These are phyloP conservation scores for Magnolia kwangsiensis DNA, from an alignment of 164 flowering plant species.

Conservation along the genomic window DNA sequence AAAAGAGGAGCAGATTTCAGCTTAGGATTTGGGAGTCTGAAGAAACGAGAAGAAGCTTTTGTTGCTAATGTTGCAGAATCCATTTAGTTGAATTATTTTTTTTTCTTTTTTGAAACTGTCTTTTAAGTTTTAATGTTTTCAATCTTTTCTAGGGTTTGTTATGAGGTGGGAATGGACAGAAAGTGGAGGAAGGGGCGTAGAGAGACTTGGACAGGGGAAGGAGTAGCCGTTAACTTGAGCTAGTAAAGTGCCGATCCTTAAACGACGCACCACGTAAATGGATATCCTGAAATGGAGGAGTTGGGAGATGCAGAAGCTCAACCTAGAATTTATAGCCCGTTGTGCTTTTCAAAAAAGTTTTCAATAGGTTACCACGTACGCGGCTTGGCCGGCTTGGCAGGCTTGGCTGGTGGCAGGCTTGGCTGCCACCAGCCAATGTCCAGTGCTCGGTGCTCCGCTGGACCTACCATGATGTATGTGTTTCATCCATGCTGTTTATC, in stretches of 20 bases:
- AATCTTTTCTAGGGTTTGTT: neutral
- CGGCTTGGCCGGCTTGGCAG: too few relatives aligned
- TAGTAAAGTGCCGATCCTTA: conserved; percentile 4
- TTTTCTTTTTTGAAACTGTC: neutral
- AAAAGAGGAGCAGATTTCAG: conserved; percentile 2
- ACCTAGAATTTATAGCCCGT: too few relatives aligned
- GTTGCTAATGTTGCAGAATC: conserved; percentile 31
- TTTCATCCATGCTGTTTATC: too few relatives aligned
- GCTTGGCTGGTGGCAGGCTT: too few relatives aligned
- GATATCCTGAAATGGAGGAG: neutral
- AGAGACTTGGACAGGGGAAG: neutral
- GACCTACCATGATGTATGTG: too few relatives aligned
- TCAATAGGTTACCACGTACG: too few relatives aligned
- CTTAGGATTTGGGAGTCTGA: conserved; percentile 18
- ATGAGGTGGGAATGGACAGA: neutral
- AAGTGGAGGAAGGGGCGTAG: neutral
- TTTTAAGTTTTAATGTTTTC: neutral
- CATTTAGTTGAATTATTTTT: conserved; percentile 15
- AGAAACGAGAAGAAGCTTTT: conserved; percentile 23
- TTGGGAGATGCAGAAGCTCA: too few relatives aligned
- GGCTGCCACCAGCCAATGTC: too few relatives aligned
- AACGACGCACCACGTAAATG: conserved; percentile 4
- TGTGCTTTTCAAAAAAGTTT: too few relatives aligned
- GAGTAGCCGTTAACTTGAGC: neutral
- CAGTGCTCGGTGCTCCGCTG: too few relatives aligned